phyloP scores from a whole-genome alignment of 83 land plant genomes.

The Thuja plicata region DNA sequence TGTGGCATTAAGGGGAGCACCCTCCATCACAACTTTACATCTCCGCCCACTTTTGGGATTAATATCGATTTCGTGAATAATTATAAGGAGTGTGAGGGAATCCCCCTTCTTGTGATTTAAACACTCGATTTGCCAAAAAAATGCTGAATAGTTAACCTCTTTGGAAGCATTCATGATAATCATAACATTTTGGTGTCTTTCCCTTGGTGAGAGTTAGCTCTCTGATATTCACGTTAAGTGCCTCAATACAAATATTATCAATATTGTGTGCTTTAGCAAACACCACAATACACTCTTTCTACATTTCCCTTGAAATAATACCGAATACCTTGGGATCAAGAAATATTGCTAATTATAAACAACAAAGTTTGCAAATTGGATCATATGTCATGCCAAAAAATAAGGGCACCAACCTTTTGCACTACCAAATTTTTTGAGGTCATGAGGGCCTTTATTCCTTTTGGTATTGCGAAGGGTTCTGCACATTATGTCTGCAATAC shows the following conservation, averaged over 20 bases:
- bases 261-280: too few relatives aligned
- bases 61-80: not conserved
- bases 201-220: too few relatives aligned
- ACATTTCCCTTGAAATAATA: constrained; percentile 95
- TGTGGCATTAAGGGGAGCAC: too few relatives aligned
- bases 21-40: too few relatives aligned
- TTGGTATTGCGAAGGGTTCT: too few relatives aligned
- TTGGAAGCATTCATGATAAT: too few relatives aligned
- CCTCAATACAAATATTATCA: too few relatives aligned
- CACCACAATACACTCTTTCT: constrained; percentile 93
- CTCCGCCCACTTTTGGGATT: not conserved
- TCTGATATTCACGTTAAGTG: too few relatives aligned
- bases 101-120: not conserved
- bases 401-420: constrained; percentile 95
- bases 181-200: not conserved
- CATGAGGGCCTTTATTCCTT: too few relatives aligned
- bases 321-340: constrained; percentile 97
- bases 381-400: constrained; percentile 90
- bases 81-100: not conserved
- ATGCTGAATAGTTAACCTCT: not conserved
- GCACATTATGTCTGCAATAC: too few relatives aligned
- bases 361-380: constrained; percentile 89
- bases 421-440: too few relatives aligned
- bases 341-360: constrained; percentile 97
- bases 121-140: not conserved